Evolutionary conservation across 208 protist species (phyloP), one percentile per base, ranked within the genome.

Genomic region (Phytomonas sp.): DNA sequence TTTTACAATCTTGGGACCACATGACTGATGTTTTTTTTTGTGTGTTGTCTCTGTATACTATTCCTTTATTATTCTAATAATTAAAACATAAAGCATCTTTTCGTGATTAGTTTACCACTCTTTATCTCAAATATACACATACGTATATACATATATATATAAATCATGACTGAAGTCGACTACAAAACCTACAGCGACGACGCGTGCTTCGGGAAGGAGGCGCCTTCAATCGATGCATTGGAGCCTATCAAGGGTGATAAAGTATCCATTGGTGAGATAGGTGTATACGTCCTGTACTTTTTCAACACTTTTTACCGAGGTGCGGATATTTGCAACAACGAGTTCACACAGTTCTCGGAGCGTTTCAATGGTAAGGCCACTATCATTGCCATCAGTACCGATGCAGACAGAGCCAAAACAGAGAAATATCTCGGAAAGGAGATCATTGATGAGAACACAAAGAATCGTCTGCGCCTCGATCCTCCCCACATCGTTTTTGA

Each of bases 281-380:
- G 91, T 68, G 82, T 93, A 43, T 87, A 93, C 75, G 85, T 95
- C 53, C 77, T 96, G 40, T 96, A 95, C 81, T 95, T 96, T 79
- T 95, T 95, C 80, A 93, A 92, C 78, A 96, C 88, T 33, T 96
- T 95, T 78, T 94, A 96, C 78, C 91, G 90, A 63, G 92, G 92
- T 64, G 92, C 89, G 4, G 88, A 95, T 43, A 71, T 85, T 17
- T 89, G 85, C 77, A 96, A 95, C 77, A 87, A 96, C 78, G 87
- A 96, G 83, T 84, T 95, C 76, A 94, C 92, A 26, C 34, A 84
- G 69, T 82, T 96, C 36, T 83, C 85, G 31, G 89, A 93, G 78
- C 80, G 91, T 74, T 70, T 93, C 51, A 75, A 63, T 60, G 85
- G 88, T 73, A 80, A 81, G 74, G 92, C 88, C 6, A 74, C 76